Evolutionary conservation across 2,329 filamentous ascomycete species (phyloP).

Genomic region (Aspergillus jensenii): DNA sequence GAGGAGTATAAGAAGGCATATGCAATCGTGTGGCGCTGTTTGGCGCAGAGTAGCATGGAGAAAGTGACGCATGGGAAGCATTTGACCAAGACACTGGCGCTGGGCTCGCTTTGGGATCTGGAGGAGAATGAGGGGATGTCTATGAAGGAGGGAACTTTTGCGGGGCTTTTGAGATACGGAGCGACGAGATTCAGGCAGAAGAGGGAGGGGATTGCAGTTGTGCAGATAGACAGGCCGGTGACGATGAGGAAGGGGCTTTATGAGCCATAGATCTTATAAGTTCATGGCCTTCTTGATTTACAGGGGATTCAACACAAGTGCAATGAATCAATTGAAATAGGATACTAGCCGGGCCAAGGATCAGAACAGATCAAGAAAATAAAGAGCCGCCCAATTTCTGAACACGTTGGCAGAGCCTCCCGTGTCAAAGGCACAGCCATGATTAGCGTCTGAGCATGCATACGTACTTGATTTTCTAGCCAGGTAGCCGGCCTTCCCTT

Average conservation of each 20-base stretch:
- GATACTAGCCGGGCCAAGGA: too few species aligned
- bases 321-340: too few species aligned
- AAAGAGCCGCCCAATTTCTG: too few species aligned
- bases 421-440: too few species aligned
- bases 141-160: neutral
- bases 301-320: too few species aligned
- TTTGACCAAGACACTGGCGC: neutral
- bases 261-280: neutral
- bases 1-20: slow-evolving; percentile 1
- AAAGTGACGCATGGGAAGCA: neutral
- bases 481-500: too few species aligned
- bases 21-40: neutral
- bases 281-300: too few species aligned
- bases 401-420: too few species aligned
- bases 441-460: too few species aligned
- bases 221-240: neutral
- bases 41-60: slow-evolving; percentile 1
- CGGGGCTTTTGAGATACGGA: neutral
- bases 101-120: neutral
- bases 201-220: neutral
- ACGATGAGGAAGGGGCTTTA: neutral
- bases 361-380: too few species aligned
- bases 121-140: neutral
- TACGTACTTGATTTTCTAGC: too few species aligned
- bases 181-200: neutral